A percentile compares a stretch with the other conserved stretches of the same genome.
phyloP scores from a whole-genome alignment of 176 grass and related monocot genomes.

The Cenchrus fungigraminus region DNA sequence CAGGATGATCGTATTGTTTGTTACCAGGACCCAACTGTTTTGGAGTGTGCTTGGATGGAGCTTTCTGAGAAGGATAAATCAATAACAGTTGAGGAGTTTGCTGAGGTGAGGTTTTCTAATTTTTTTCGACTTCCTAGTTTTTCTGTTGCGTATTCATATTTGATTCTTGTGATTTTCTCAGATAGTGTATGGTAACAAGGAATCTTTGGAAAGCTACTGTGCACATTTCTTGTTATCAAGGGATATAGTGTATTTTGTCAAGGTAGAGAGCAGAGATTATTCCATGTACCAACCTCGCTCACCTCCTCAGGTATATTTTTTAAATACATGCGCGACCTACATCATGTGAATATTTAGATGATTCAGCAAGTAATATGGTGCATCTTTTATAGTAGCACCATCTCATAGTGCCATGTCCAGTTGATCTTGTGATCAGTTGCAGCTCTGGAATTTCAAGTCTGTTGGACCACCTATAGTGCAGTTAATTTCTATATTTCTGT shows the following conservation, averaged over 20 bases:
- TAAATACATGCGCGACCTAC: constrained; percentile 33
- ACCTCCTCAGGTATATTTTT: constrained; percentile 72
- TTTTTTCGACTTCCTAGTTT: background rate
- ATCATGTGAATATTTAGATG: background rate
- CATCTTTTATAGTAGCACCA: background rate
- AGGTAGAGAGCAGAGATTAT: constrained; percentile 65
- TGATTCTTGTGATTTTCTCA: constrained; percentile 44
- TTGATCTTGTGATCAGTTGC: constrained; percentile 19
- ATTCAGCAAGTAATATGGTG: constrained; percentile 13
- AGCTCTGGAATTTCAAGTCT: background rate
- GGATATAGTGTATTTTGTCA: constrained; percentile 87
- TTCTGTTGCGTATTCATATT: constrained; percentile 22
- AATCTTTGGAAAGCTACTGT: constrained; percentile 91
- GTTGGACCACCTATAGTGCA: background rate
- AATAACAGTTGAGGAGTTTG: constrained; percentile 83
- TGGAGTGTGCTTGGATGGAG: constrained; percentile 94
- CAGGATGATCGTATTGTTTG: constrained; percentile 22
- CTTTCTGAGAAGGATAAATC: constrained; percentile 87
- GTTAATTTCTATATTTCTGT: constrained; percentile 5
- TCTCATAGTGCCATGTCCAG: background rate
- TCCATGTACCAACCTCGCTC: constrained; percentile 82
- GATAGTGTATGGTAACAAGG: constrained; percentile 90
- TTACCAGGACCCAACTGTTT: constrained; percentile 74
- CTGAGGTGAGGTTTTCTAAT: constrained; percentile 61
- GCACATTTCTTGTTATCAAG: constrained; percentile 90